phyloP scores from a whole-genome alignment of 2,329 filamentous ascomycete species.

The Orbilia brochopaga region DNA sequence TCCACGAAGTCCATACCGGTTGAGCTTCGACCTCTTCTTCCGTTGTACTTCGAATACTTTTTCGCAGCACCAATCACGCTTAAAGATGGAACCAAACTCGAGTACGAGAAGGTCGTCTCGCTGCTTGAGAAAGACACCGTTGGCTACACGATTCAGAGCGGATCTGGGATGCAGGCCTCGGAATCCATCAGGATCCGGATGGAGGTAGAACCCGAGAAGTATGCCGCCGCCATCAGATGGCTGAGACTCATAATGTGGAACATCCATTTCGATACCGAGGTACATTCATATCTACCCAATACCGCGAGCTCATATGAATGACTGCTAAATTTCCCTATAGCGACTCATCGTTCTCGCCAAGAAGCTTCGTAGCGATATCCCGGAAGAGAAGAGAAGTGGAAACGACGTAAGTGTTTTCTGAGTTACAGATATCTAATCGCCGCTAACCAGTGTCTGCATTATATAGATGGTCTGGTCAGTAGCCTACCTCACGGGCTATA shows the following conservation, averaged over 20 bases:
- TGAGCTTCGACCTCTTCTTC: constrained; percentile 81
- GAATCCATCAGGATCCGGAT: constrained; percentile 84
- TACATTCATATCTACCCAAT: constrained; percentile 15
- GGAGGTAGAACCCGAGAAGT: constrained; percentile 87
- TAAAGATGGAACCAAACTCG: constrained; percentile 74
- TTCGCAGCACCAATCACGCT: constrained; percentile 83
- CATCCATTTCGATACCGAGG: constrained; percentile 80
- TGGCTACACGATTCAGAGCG: constrained; percentile 75
- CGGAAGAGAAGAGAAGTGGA: constrained; percentile 87
- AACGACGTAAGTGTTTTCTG: constrained; percentile 59
- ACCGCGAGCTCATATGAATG: too few relatives aligned
- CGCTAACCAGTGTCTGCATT: not conserved
- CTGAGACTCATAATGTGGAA: constrained; percentile 85
- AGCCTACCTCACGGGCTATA: constrained; percentile 62
- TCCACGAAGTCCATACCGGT: constrained; percentile 78
- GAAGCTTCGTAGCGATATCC: constrained; percentile 88
- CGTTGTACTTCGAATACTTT: constrained; percentile 87
- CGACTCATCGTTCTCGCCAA: constrained; percentile 62
- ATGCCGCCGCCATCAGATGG: constrained; percentile 80
- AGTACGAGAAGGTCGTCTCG: constrained; percentile 91
- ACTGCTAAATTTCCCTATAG: constrained; percentile 32
- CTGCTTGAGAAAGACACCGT: constrained; percentile 91
- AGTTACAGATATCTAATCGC: not conserved
- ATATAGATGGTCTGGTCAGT: constrained; percentile 44
- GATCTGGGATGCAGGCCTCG: constrained; percentile 72